Conservation (phyloP, 805 yeast species). For the Saturnispora mendoncae region DNA sequence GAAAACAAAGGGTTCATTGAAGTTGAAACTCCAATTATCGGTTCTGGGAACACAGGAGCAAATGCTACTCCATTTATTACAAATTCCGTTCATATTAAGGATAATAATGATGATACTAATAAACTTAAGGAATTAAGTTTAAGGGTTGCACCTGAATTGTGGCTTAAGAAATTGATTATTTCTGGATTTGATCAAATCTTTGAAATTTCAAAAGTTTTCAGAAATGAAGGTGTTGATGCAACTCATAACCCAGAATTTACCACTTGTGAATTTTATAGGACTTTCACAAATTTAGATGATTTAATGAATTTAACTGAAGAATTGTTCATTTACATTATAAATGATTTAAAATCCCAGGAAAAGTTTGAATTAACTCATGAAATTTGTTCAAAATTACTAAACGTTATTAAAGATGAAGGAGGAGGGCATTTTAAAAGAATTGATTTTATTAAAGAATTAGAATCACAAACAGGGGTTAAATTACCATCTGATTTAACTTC, state of each 20-base stretch:
- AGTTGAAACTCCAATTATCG: constrained; percentile 82
- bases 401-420: constrained; percentile 13
- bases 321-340: constrained; percentile 38
- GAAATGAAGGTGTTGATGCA: constrained; percentile 89
- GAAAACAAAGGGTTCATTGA: constrained; percentile 53
- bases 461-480: constrained; percentile 37
- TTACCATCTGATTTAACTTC: constrained; percentile 37
- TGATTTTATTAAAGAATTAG: constrained; percentile 64
- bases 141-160: constrained; percentile 90
- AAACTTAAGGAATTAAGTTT: constrained; percentile 38
- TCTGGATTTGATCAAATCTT: constrained; percentile 81
- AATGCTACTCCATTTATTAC: constrained; percentile 84
- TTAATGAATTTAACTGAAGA: constrained; percentile 57
- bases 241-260: constrained; percentile 95
- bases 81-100: constrained; percentile 26
- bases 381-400: constrained; percentile 17
- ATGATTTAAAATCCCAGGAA: constrained; percentile 22
- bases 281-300: constrained; percentile 57
- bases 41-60: constrained; percentile 70
- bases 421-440: constrained; percentile 32
- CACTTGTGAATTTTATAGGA: constrained; percentile 79
- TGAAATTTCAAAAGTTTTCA: constrained; percentile 76
- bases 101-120: constrained; percentile 17
- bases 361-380: constrained; percentile 17
- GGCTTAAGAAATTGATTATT: constrained; percentile 78